Evolutionary conservation across 495 filamentous ascomycete species (phyloP).

Genomic region (Trichoderma parareesei): DNA sequence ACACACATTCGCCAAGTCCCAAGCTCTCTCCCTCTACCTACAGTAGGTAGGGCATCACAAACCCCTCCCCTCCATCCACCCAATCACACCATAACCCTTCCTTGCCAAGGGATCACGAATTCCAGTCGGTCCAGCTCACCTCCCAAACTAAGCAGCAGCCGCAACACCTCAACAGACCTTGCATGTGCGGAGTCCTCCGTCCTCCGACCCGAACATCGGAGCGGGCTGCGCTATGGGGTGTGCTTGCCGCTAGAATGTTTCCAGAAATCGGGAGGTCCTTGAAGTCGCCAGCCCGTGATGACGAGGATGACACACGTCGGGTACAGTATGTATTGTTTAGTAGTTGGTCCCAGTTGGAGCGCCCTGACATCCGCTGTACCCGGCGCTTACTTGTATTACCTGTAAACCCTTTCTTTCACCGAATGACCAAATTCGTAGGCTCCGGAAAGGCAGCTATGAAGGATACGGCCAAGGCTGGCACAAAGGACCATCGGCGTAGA

Average conservation of each 20-base stretch:
- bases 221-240: not conserved
- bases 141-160: not conserved
- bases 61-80: too few species aligned
- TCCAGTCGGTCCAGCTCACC: not conserved
- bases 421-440: too few species aligned
- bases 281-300: not conserved
- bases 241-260: constrained; percentile 6
- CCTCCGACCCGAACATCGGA: not conserved
- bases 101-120: not conserved
- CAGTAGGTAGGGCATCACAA: not conserved
- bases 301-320: not conserved
- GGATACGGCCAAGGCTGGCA: not conserved
- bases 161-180: not conserved
- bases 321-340: not conserved
- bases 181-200: constrained; percentile 3
- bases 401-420: not conserved
- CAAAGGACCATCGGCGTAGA: not conserved
- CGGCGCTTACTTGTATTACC: not conserved
- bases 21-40: not conserved
- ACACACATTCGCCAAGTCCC: too few species aligned
- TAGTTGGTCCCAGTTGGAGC: not conserved
- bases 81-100: too few species aligned
- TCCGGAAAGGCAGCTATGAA: not conserved
- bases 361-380: not conserved
- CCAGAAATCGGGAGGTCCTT: not conserved